Base-by-base conservation (phyloP, 164 flowering plant species). In the Pachysandra terminalis region DNA sequence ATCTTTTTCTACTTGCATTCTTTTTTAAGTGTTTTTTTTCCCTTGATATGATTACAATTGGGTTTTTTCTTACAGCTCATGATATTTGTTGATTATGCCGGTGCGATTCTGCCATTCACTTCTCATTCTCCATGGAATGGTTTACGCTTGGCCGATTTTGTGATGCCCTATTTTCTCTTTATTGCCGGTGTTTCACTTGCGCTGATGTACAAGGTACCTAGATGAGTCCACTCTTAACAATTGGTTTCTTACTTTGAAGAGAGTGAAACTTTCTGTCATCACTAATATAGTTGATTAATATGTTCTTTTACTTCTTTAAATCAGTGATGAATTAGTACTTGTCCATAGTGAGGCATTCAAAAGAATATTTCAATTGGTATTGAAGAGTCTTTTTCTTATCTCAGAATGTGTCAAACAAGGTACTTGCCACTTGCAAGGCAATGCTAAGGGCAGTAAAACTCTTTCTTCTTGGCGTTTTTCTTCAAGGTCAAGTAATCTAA, bases 151-250 rank as follows among this genome's bases (percentile, higher is more conserved):
- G 92, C 96, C 1, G 96, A 90, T 74, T 79, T 87, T 68, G 89
- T 90, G 61, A 87, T 87, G 90, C 96, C 96, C 8, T 87, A 82
- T 71, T 90, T 90, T 65, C 92, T 90, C 49, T 90, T 90, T 60
- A 76, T 82, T 69, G 85, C 78, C 37, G 96, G 96, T 52, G 72
- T 86, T 71, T 82, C 96, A 61, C 73, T 83, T 26, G 86, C 90
- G 3, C 88, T 90, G 70, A 88, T 74, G 15, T 81, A 86, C 67
- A 86, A 87, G 92, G 96, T 90, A 83, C 19, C 35, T 37, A 23
- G 62, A 67, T 5, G 17, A 5, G 21, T 49, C 65, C 40, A n/a
- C 24, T 52, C 17, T 37, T 37, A 5, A 8, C 19, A 22, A 45
- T n/a, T 66, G 19, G 24, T 40, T 48, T 65, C 25, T 65, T 64